Conservation (phyloP, 164 flowering plant species). For the Protea cynaroides region DNA sequence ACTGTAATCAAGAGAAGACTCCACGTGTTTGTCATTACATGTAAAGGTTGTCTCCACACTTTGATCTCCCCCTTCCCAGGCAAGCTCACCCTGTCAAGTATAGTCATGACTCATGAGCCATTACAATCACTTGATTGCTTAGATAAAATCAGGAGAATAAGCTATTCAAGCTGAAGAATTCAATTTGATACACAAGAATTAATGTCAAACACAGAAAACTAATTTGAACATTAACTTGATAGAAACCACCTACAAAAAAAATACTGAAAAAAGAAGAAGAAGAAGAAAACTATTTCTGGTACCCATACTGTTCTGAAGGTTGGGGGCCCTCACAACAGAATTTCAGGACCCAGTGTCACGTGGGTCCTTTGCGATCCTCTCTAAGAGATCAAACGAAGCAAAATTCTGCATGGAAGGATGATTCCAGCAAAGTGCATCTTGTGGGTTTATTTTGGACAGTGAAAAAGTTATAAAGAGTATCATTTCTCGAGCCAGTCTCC, state of each 20-base stretch:
- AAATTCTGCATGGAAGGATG: no score
- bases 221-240: neutral
- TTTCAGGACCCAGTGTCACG: no score
- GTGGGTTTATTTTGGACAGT: no score
- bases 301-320: no score
- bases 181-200: neutral
- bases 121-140: constrained; percentile 3
- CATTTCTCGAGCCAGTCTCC: no score
- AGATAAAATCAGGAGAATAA: neutral
- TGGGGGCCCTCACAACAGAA: no score
- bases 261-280: no score
- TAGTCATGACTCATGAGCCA: constrained; percentile 5
- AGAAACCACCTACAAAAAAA: neutral
- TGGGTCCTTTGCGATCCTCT: no score
- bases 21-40: constrained; percentile 7
- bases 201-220: neutral
- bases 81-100: constrained; percentile 28
- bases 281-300: no score
- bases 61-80: constrained; percentile 14
- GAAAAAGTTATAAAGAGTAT: no score
- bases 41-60: constrained; percentile 6
- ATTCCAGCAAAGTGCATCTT: no score
- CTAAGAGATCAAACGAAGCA: no score
- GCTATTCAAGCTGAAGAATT: neutral
- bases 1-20: constrained; percentile 17